Percentiles rank a stretch among this genome's conserved stretches.
These are phyloP conservation scores for Pseudotsuga menziesii DNA, from an alignment of 75 land plant species.

Conservation along the genomic window DNA sequence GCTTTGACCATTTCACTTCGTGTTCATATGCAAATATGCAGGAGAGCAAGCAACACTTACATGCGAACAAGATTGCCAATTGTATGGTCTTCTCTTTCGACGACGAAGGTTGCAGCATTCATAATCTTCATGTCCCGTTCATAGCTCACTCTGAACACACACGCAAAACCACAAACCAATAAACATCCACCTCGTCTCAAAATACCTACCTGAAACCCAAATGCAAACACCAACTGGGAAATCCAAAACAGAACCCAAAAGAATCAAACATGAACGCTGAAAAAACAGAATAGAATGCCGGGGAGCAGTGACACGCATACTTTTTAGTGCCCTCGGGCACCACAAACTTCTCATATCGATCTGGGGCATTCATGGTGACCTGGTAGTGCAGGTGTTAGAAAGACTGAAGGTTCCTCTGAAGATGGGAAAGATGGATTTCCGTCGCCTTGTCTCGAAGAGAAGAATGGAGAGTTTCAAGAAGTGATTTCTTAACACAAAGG, in stretches of 20 bases:
- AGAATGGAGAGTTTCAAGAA: too few species aligned
- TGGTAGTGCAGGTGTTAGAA: too few species aligned
- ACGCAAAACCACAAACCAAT: background rate
- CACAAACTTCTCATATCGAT: slow-evolving; percentile 96
- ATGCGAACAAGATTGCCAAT: slow-evolving; percentile 93
- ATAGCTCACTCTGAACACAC: slow-evolving; percentile 59
- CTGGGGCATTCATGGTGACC: slow-evolving; percentile 85
- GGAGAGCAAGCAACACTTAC: slow-evolving; percentile 28
- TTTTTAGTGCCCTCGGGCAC: slow-evolving; percentile 96
- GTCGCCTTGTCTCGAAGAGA: too few species aligned
- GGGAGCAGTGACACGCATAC: slow-evolving; percentile 19
- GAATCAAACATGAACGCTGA: background rate
- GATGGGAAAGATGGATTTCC: too few species aligned
- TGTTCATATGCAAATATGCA: background rate
- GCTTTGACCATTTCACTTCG: background rate
- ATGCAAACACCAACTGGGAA: background rate
- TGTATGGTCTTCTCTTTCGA: slow-evolving; percentile 95
- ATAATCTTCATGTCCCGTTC: slow-evolving; percentile 95
- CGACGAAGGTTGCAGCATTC: slow-evolving; percentile 89
- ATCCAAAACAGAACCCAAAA: background rate
- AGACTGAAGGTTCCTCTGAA: too few species aligned
- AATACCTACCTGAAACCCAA: background rate
- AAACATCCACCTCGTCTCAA: background rate
- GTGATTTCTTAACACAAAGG: too few species aligned
- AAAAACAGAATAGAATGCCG: background rate